Evolutionary conservation across 202 grass and related monocot species (phyloP).

Genomic region (Carex sylvatica): DNA sequence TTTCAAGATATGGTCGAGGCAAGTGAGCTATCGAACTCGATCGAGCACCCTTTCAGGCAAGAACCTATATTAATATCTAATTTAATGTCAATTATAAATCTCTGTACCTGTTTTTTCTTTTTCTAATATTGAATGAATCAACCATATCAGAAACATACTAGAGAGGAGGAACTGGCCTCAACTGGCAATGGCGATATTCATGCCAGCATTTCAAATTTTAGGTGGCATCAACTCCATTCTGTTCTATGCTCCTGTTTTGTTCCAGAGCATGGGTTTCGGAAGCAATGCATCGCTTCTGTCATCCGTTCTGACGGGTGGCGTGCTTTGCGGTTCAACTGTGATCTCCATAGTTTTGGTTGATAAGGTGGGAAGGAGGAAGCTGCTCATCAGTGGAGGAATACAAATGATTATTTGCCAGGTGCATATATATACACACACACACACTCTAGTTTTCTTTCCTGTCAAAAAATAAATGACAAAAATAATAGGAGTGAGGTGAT

Average conservation of each 20-base stretch:
- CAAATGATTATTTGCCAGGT: conserved; percentile 84
- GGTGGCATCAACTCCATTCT: conserved; percentile 94
- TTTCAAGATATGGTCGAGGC: conserved; percentile 84
- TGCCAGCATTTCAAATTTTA: conserved; percentile 92
- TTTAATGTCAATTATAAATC: neutral
- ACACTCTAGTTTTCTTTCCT: neutral
- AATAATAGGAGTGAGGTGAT: no score
- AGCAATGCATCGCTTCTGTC: conserved; percentile 57
- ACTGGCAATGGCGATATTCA: conserved; percentile 82
- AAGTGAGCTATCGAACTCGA: conserved; percentile 74
- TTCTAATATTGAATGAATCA: neutral
- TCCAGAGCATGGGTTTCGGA: conserved; percentile 93
- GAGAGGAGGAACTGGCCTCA: conserved; percentile 79
- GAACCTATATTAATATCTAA: neutral
- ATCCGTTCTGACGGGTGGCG: conserved; percentile 68
- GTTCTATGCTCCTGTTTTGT: conserved; percentile 92
- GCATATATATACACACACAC: neutral
- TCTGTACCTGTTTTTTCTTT: neutral
- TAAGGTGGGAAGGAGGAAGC: conserved; percentile 56
- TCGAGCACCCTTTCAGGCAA: conserved; percentile 76
- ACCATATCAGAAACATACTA: conserved; percentile 50
- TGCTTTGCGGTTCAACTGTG: conserved; percentile 55
- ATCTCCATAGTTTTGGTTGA: conserved; percentile 73
- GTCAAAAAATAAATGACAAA: neutral
- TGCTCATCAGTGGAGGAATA: conserved; percentile 69